Evolutionary conservation across 129 eudicot genomes (phyloP), one percentile per base, ranked within the genome.

Genomic region (Smallanthus sonchifolius): DNA sequence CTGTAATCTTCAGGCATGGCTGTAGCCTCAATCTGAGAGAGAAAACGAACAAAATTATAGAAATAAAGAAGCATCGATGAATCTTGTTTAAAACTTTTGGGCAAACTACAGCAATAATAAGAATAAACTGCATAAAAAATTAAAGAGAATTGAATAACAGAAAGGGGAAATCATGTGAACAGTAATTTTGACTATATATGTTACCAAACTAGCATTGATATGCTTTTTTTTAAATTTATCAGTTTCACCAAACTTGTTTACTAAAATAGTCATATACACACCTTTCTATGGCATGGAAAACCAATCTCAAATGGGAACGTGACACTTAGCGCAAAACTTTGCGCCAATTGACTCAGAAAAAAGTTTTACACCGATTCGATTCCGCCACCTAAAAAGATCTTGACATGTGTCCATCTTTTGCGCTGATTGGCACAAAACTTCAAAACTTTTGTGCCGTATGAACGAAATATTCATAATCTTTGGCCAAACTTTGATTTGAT

Each of bases 1-100:
- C 99, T 88, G 74, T 85, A 88, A 67, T 85, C 92, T 56, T 91
- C 97, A 15, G 96, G 99, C 99, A 95, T 95, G 45, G 75, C 78
- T 2, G 97, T 95, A 13, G 88, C 92, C 82, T 88, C 96, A 72
- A 91, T 87, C 99, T 95, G 87, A 69, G 52, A 77, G 49, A 74
- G n/a, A 16, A 54, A 67, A 80, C 5, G 42, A 80, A 66, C 19
- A 2, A 20, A 45, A 28, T 48, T 16, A 38, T 38, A 4, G 3
- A 64, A 51, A 10, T 0, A 17, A 59, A 78, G 13, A 14, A 47
- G 7, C 7, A 75, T 76, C 15, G 39, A 54, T 16, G 55, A 38
- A 38, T 39, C 19, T 6, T 70, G 69, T 32, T 35, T 36, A 49
- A 48, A 47, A 37, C 32, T 59, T 60, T 37, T 15, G 67, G 3